These are phyloP conservation scores for Aspergillus awamori DNA, from an alignment of 2,329 filamentous ascomycete genomes.

Conservation along the genomic window DNA sequence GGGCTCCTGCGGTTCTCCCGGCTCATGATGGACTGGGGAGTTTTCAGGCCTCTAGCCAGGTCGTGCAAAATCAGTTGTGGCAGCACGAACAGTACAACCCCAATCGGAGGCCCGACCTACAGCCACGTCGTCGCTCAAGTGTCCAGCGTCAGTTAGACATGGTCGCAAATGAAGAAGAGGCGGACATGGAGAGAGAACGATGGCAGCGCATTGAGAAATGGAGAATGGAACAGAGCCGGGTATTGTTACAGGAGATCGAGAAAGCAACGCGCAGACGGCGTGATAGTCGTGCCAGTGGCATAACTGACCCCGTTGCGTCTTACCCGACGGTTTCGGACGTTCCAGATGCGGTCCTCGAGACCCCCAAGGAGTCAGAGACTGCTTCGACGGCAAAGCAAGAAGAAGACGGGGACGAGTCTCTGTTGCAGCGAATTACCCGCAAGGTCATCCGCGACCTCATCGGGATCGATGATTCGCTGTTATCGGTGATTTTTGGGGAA, in stretches of 20 bases:
- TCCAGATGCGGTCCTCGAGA: slow-evolving; percentile 42
- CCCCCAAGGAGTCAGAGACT: slow-evolving; percentile 57
- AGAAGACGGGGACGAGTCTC: slow-evolving; percentile 62
- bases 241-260: slow-evolving; percentile 85
- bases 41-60: slow-evolving; percentile 68
- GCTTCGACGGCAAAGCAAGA: slow-evolving; percentile 41
- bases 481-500: slow-evolving; percentile 88
- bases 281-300: slow-evolving; percentile 31
- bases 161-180: slow-evolving; percentile 59
- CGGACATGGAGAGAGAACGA: slow-evolving; percentile 69
- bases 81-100: slow-evolving; percentile 87
- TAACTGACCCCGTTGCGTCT: slow-evolving; percentile 19
- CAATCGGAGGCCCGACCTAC: slow-evolving; percentile 56
- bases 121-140: slow-evolving; percentile 57
- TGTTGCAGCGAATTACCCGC: slow-evolving; percentile 80
- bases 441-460: slow-evolving; percentile 87
- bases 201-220: slow-evolving; percentile 86
- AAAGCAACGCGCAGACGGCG: slow-evolving; percentile 74
- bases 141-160: slow-evolving; percentile 60
- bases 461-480: slow-evolving; percentile 81
- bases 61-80: slow-evolving; percentile 80
- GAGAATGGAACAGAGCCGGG: slow-evolving; percentile 86
- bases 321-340: slow-evolving; percentile 24
- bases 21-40: slow-evolving; percentile 89
- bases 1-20: slow-evolving; percentile 74